phyloP scores from a whole-genome alignment of 73 alveolate species.

The Paramecium caudatum region DNA sequence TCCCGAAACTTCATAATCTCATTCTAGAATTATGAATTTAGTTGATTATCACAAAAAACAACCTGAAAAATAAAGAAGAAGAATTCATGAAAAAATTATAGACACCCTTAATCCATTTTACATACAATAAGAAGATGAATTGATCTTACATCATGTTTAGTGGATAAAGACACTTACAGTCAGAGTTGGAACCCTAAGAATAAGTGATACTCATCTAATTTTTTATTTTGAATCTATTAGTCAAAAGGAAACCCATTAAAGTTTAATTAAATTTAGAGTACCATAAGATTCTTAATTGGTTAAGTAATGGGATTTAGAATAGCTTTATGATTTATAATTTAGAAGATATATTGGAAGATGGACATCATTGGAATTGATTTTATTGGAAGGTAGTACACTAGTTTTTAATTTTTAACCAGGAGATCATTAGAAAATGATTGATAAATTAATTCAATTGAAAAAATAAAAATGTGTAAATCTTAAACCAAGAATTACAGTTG shows the following conservation, averaged over 20 bases:
- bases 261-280: constrained; percentile 63
- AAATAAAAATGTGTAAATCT: constrained; percentile 43
- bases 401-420: constrained; percentile 68
- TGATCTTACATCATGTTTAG: constrained; percentile 8
- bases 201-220: constrained; percentile 56
- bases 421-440: constrained; percentile 64
- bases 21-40: constrained; percentile 48
- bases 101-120: constrained; percentile 4
- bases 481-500: background rate
- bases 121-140: constrained; percentile 20
- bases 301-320: constrained; percentile 70
- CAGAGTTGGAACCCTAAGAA: constrained; percentile 67
- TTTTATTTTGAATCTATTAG: constrained; percentile 73
- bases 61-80: constrained; percentile 22
- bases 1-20: too few relatives aligned
- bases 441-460: constrained; percentile 38
- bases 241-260: constrained; percentile 71
- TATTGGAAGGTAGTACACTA: constrained; percentile 72
- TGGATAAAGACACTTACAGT: constrained; percentile 77
- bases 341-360: constrained; percentile 77
- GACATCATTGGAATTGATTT: constrained; percentile 77
- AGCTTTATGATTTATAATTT: constrained; percentile 64
- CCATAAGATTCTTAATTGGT: constrained; percentile 68
- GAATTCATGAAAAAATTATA: background rate
- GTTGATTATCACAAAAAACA: constrained; percentile 14